Evolutionary conservation across 768 basidiomycete genomes (phyloP).

Genomic region (Hydnum rufescens): DNA sequence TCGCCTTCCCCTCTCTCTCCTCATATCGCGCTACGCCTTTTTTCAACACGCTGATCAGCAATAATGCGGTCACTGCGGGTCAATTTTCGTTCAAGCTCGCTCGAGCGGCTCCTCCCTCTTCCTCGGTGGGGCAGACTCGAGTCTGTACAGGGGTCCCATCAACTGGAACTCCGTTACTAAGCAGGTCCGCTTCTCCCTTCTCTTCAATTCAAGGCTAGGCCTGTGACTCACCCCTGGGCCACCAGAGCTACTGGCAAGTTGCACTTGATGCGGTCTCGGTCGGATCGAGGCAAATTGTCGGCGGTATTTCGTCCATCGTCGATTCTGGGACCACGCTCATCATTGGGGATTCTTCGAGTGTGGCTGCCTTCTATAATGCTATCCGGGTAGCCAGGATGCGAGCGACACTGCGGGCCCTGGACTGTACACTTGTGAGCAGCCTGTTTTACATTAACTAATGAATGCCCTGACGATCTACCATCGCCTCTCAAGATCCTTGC

Average conservation of each 20-base stretch:
- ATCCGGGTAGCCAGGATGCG: constrained; percentile 13
- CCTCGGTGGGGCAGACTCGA: constrained; percentile 20
- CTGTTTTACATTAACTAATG: neutral
- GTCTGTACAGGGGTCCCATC: constrained; percentile 17
- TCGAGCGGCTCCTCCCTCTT: constrained; percentile 16
- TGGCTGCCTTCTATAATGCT: constrained; percentile 13
- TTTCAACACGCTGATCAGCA: constrained; percentile 12
- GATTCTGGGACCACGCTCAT: constrained; percentile 18
- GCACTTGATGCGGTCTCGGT: constrained; percentile 8
- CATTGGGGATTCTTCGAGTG: constrained; percentile 10
- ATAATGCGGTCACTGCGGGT: constrained; percentile 11
- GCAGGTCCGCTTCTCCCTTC: too few relatives aligned
- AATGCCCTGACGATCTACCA: neutral
- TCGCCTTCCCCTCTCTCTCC: constrained; percentile 15
- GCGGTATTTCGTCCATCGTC: constrained; percentile 16
- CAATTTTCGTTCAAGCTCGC: constrained; percentile 17
- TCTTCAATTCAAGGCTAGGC: too few relatives aligned
- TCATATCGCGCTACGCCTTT: constrained; percentile 13
- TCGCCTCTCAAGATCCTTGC: constrained; percentile 5
- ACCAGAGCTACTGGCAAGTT: constrained; percentile 17
- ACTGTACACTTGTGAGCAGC: constrained; percentile 9
- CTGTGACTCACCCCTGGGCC: too few relatives aligned
- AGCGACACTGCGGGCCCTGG: constrained; percentile 7
- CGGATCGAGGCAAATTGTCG: constrained; percentile 7
- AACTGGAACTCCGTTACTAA: constrained; percentile 17